These are phyloP conservation scores for Hyaloperonospora arabidopsidis DNA, from an alignment of 352 stramenopile species.

Conservation along the genomic window DNA sequence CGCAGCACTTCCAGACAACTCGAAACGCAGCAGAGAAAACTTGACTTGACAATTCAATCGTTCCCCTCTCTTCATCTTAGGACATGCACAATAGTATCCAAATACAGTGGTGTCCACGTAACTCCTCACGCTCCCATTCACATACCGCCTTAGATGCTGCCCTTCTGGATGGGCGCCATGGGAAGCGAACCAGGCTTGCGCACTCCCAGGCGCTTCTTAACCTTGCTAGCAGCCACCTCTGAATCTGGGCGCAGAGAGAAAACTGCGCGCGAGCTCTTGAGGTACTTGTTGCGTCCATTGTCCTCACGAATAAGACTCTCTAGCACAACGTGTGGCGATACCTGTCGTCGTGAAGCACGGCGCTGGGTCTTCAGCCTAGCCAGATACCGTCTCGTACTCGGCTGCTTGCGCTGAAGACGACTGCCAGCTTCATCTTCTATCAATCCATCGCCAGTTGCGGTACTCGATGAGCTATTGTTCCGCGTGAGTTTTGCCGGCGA, in stretches of 20 bases:
- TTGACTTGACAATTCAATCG: conserved; percentile 17
- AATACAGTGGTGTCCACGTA: conserved; percentile 17
- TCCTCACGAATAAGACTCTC: conserved; percentile 78
- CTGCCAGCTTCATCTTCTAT: conserved; percentile 46
- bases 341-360: conserved; percentile 46
- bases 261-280: conserved; percentile 71
- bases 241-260: conserved; percentile 68
- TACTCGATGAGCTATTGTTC: conserved; percentile 41
- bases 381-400: conserved; percentile 72
- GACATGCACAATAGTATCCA: conserved; percentile 26
- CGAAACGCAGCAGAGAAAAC: conserved; percentile 12
- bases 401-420: conserved; percentile 65
- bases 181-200: conserved; percentile 60
- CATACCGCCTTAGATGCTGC: conserved; percentile 42
- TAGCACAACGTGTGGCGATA: conserved; percentile 66
- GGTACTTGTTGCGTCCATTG: conserved; percentile 71
- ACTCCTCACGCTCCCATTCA: conserved; percentile 4
- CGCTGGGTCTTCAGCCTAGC: conserved; percentile 71
- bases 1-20: not conserved
- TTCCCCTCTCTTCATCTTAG: conserved; percentile 20
- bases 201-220: conserved; percentile 68
- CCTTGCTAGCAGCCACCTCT: conserved; percentile 57
- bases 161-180: conserved; percentile 57
- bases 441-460: conserved; percentile 21
- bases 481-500: conserved; percentile 28